These are phyloP conservation scores for Alternaria viburni DNA, from an alignment of 2,329 filamentous ascomycete species.

Conservation along the genomic window DNA sequence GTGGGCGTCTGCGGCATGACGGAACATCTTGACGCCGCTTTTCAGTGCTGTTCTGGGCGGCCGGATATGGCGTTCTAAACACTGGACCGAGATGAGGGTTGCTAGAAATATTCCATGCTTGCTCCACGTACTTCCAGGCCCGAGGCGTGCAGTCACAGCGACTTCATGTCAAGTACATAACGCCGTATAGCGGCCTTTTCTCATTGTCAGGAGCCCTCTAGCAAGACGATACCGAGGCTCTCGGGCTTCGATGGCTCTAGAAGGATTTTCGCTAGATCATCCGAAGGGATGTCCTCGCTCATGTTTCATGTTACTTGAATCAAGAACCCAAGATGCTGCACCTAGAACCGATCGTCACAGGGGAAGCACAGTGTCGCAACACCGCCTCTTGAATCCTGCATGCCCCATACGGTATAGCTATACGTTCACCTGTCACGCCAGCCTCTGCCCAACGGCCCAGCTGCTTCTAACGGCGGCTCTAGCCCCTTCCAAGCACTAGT, in stretches of 20 bases:
- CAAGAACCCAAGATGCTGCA: background rate
- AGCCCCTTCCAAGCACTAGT: conserved; percentile 16
- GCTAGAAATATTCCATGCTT: background rate
- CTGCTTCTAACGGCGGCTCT: conserved; percentile 22
- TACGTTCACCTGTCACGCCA: conserved; percentile 7
- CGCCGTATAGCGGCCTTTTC: background rate
- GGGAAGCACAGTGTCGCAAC: background rate
- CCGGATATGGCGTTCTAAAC: background rate
- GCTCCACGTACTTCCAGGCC: background rate
- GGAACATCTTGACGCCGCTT: conserved; percentile 7
- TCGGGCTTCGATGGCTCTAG: background rate
- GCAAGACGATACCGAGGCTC: background rate
- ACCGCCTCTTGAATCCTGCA: background rate
- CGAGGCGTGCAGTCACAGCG: background rate
- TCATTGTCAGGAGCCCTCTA: background rate
- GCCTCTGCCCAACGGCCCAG: conserved; percentile 20
- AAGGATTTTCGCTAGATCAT: background rate
- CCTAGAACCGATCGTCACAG: conserved; percentile 11
- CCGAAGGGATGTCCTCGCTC: background rate
- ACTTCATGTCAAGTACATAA: background rate
- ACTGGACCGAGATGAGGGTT: conserved; percentile 7
- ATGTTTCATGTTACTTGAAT: conserved; percentile 8
- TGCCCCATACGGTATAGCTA: background rate
- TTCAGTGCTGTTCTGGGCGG: conserved; percentile 9
- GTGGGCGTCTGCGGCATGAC: conserved; percentile 12